Percentiles rank a stretch among this genome's conserved stretches.
These are phyloP conservation scores for Wickerhamiella siamensis DNA, from an alignment of 805 yeast genomes.

Conservation along the genomic window DNA sequence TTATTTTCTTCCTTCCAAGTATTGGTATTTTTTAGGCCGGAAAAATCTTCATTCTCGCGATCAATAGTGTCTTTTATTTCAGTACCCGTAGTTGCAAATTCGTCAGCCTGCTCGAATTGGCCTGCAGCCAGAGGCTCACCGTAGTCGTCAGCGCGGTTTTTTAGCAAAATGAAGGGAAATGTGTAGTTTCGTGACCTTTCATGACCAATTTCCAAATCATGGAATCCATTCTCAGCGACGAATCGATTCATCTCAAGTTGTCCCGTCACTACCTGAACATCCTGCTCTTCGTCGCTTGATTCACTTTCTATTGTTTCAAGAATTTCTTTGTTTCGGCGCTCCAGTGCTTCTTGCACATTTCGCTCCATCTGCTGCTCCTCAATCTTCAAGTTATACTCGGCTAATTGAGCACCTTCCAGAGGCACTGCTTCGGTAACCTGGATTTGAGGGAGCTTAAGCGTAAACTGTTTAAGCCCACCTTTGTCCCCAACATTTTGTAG, in stretches of 20 bases:
- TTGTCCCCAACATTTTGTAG: conserved; percentile 23
- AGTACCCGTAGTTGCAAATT: conserved; percentile 1
- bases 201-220: conserved; percentile 41
- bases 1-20: conserved; percentile 15
- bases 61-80: conserved; percentile 1
- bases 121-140: conserved; percentile 62
- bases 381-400: conserved; percentile 17
- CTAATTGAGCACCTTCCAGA: conserved; percentile 25
- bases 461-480: conserved; percentile 8
- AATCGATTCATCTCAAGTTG: conserved; percentile 19
- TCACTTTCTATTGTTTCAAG: conserved; percentile 25
- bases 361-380: conserved; percentile 15
- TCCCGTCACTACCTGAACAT: conserved; percentile 15
- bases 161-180: conserved; percentile 60
- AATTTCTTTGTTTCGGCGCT: conserved; percentile 26
- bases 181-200: conserved; percentile 36
- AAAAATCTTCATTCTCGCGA: background rate
- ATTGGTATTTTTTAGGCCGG: background rate
- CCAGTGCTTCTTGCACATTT: conserved; percentile 23
- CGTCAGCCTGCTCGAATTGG: conserved; percentile 10
- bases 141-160: conserved; percentile 66
- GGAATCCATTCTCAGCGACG: conserved; percentile 23
- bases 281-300: conserved; percentile 22
- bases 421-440: conserved; percentile 16
- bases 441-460: conserved; percentile 6